phyloP scores from a whole-genome alignment of 345 rosid species.

The Lepidium sativum region DNA sequence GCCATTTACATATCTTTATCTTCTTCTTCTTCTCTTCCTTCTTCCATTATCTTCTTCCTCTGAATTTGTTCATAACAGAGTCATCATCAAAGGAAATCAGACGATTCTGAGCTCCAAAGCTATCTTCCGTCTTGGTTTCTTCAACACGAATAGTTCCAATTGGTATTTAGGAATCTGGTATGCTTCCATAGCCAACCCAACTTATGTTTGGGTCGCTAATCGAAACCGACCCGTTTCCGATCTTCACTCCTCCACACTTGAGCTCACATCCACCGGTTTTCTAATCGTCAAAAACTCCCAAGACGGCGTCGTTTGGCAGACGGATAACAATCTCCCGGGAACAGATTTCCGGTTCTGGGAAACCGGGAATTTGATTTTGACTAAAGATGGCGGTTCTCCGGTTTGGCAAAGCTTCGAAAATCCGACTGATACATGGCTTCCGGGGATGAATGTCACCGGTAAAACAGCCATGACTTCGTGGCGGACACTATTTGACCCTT shows the following conservation, averaged over 20 bases:
- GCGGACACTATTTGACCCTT: slow-evolving; percentile 51
- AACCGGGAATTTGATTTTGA: slow-evolving; percentile 32
- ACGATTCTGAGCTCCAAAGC: no score
- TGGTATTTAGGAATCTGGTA: no score
- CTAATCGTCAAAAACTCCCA: slow-evolving; percentile 31
- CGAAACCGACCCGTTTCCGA: slow-evolving; percentile 41
- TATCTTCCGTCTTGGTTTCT: no score
- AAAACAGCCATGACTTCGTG: slow-evolving; percentile 39
- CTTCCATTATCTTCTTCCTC: no score
- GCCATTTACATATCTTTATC: no score
- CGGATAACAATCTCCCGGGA: slow-evolving; percentile 19
- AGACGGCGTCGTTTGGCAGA: slow-evolving; percentile 36
- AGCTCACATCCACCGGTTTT: slow-evolving; percentile 38
- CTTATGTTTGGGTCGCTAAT: slow-evolving; percentile 45
- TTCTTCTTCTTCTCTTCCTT: no score
- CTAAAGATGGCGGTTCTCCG: slow-evolving; percentile 11
- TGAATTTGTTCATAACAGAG: no score
- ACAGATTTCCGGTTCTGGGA: slow-evolving; percentile 22
- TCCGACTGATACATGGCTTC: slow-evolving; percentile 56
- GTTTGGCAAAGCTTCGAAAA: slow-evolving; percentile 63
- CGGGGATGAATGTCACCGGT: slow-evolving; percentile 47
- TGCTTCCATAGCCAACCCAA: background rate
- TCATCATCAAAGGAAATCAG: no score
- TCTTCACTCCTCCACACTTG: slow-evolving; percentile 32
- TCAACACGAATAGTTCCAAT: no score